phyloP scores from a whole-genome alignment of 495 filamentous ascomycete species.

The Aspergillus nidulans region DNA sequence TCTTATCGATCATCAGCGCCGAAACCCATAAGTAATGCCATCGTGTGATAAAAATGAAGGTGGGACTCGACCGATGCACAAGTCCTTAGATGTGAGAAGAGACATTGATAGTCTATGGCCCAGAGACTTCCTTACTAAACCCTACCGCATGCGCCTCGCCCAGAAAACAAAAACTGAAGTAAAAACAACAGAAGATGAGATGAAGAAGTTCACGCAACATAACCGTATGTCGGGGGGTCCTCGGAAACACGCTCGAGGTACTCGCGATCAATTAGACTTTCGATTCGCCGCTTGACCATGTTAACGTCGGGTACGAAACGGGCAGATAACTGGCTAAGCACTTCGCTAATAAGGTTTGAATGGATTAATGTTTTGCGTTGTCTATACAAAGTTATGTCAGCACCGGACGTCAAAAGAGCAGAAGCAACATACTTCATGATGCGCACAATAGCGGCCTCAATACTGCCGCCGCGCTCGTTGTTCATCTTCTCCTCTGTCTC shows the following conservation, averaged over 20 bases:
- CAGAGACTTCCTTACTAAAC: not conserved
- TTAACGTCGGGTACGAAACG: conserved; percentile 86
- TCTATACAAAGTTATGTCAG: conserved; percentile 40
- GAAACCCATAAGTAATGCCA: not conserved
- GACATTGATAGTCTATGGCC: not conserved
- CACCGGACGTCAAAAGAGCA: not conserved
- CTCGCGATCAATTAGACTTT: conserved; percentile 85
- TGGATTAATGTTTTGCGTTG: conserved; percentile 84
- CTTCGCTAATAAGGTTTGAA: conserved; percentile 76
- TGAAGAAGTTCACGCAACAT: conserved; percentile 55
- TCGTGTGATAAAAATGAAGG: not conserved
- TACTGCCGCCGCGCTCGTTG: conserved; percentile 66
- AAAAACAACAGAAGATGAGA: not conserved
- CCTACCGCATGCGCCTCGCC: not conserved
- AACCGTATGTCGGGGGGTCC: conserved; percentile 67
- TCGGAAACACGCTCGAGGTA: conserved; percentile 87
- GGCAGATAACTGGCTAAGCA: conserved; percentile 68
- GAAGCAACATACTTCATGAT: conserved; percentile 81
- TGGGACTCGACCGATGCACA: not conserved
- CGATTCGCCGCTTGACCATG: conserved; percentile 92
- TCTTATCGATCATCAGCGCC: not conserved
- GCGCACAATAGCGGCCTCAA: conserved; percentile 87
- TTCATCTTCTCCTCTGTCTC: conserved; percentile 87
- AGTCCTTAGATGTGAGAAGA: not conserved
- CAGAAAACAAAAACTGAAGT: not conserved